Percentiles rank a stretch among this genome's conserved stretches.
Evolutionary conservation across 2,329 filamentous ascomycete genomes (phyloP).

Genomic region (Aotearoamyces nothofagi): DNA sequence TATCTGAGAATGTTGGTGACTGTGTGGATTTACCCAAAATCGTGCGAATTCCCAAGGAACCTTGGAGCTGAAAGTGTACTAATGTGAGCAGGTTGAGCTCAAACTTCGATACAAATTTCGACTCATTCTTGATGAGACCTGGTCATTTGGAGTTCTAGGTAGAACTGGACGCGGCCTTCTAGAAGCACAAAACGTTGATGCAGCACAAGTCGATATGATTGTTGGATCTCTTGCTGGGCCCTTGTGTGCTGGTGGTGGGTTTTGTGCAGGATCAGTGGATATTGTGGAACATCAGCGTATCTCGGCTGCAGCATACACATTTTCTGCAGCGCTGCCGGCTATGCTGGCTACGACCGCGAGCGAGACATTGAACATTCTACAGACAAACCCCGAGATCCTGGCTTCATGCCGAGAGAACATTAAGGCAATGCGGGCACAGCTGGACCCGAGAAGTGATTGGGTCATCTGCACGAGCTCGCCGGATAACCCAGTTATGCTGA

Average conservation of each 20-base stretch:
- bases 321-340: slow-evolving; percentile 85
- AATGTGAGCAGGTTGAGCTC: slow-evolving; percentile 53
- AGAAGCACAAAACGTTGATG: slow-evolving; percentile 92
- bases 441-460: slow-evolving; percentile 92
- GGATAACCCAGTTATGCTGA: slow-evolving; percentile 78
- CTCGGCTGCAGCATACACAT: slow-evolving; percentile 83
- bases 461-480: slow-evolving; percentile 63
- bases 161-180: slow-evolving; percentile 84
- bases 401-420: slow-evolving; percentile 72
- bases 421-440: slow-evolving; percentile 67
- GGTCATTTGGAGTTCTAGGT: slow-evolving; percentile 90
- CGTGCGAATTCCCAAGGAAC: slow-evolving; percentile 31
- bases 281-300: slow-evolving; percentile 95
- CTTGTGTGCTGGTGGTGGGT: slow-evolving; percentile 83
- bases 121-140: slow-evolving; percentile 91
- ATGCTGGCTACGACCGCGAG: slow-evolving; percentile 92
- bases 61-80: slow-evolving; percentile 1
- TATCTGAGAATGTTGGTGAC: slow-evolving; percentile 87
- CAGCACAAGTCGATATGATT: slow-evolving; percentile 91
- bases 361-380: slow-evolving; percentile 74
- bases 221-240: slow-evolving; percentile 83
- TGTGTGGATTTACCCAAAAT: slow-evolving; percentile 73
- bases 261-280: slow-evolving; percentile 83
- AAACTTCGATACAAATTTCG: slow-evolving; percentile 97
- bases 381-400: slow-evolving; percentile 74